A percentile compares a stretch with the other conserved stretches of the same genome.
Conservation (phyloP, 129 eudicot species). For the Escallonia rubra region DNA sequence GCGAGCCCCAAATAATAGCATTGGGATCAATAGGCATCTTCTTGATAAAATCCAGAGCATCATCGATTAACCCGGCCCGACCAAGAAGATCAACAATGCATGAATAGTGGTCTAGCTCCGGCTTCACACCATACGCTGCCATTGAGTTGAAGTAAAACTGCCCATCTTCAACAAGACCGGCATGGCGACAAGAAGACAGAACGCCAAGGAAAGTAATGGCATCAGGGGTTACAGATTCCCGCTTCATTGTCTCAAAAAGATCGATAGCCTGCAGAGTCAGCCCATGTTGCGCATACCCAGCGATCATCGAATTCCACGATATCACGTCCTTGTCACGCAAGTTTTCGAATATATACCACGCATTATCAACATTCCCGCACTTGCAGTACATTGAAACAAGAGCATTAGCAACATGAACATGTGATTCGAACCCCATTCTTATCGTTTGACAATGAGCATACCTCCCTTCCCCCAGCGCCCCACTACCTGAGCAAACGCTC, state of each 20-base stretch:
- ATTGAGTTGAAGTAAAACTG: slow-evolving; percentile 25
- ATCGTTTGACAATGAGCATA: slow-evolving; percentile 36
- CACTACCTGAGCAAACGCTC: slow-evolving; percentile 43
- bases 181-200: slow-evolving; percentile 48
- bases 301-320: slow-evolving; percentile 64
- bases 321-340: slow-evolving; percentile 30
- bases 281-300: slow-evolving; percentile 48
- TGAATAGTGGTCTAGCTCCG: slow-evolving; percentile 34
- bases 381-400: slow-evolving; percentile 55
- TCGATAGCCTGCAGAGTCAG: slow-evolving; percentile 23
- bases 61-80: slow-evolving; percentile 47
- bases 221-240: slow-evolving; percentile 25
- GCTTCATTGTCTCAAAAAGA: slow-evolving; percentile 41
- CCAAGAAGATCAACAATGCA: slow-evolving; percentile 63
- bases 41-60: slow-evolving; percentile 39
- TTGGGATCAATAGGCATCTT: slow-evolving; percentile 33
- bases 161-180: slow-evolving; percentile 42
- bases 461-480: slow-evolving; percentile 35
- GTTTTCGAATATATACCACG: slow-evolving; percentile 25
- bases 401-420: slow-evolving; percentile 37
- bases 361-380: slow-evolving; percentile 38
- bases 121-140: slow-evolving; percentile 28
- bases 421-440: slow-evolving; percentile 25
- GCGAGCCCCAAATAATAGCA: slow-evolving; percentile 51
- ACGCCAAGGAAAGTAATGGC: slow-evolving; percentile 42